Evolutionary conservation across 495 filamentous ascomycete genomes (phyloP).

Genomic region (Aspergillus homomorphus): DNA sequence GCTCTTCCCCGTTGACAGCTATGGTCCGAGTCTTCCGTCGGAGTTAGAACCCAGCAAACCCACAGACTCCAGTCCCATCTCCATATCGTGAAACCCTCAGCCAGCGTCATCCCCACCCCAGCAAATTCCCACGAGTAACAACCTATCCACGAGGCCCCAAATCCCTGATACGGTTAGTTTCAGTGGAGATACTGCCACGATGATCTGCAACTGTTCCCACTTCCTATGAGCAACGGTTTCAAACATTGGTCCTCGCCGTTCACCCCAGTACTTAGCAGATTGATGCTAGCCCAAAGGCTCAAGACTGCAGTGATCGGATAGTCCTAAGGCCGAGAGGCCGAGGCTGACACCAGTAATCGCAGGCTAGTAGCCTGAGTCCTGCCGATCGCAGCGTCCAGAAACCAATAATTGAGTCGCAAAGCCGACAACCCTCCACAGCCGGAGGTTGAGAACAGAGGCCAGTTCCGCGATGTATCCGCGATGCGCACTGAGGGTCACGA

Average conservation of each 20-base stretch:
- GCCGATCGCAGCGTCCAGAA: background rate
- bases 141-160: background rate
- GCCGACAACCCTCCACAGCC: background rate
- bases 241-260: background rate
- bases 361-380: background rate
- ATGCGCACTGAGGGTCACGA: background rate
- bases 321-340: background rate
- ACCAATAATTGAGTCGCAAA: background rate
- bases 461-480: background rate
- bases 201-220: background rate
- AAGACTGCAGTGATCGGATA: too few species aligned
- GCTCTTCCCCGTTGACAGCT: background rate
- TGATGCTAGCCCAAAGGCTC: too few species aligned
- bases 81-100: background rate
- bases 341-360: background rate
- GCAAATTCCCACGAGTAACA: background rate
- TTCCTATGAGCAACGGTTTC: background rate
- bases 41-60: background rate
- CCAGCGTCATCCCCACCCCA: background rate
- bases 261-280: too few species aligned
- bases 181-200: background rate
- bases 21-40: background rate
- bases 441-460: background rate
- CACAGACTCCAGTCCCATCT: background rate
- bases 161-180: background rate